Conservation (phyloP, 352 stramenopile species). For the Paralagenidium karlingii region DNA sequence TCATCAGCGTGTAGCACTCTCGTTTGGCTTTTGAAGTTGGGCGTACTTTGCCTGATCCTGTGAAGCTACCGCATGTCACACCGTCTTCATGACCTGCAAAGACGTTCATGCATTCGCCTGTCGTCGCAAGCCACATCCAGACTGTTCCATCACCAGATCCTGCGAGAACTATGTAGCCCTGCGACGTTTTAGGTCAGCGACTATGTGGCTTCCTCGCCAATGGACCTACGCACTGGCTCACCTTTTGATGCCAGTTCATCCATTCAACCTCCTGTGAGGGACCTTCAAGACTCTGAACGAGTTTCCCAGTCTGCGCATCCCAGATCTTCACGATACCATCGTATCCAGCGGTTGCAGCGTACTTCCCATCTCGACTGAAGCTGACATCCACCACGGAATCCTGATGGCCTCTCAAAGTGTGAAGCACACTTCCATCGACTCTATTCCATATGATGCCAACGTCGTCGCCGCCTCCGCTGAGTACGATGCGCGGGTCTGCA, state of each 20-base stretch:
- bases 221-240: not conserved
- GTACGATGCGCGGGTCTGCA: slow-evolving; percentile 60
- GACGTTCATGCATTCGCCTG: slow-evolving; percentile 95
- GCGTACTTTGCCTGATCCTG: slow-evolving; percentile 86
- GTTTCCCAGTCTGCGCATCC: slow-evolving; percentile 66
- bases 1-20: not conserved
- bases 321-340: slow-evolving; percentile 84
- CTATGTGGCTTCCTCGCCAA: not conserved
- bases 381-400: slow-evolving; percentile 76
- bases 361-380: slow-evolving; percentile 83
- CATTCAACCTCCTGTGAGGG: slow-evolving; percentile 86
- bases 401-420: slow-evolving; percentile 63
- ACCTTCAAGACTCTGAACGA: slow-evolving; percentile 76
- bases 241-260: slow-evolving; percentile 86
- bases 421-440: slow-evolving; percentile 61
- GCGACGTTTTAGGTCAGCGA: not conserved
- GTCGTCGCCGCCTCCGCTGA: slow-evolving; percentile 77
- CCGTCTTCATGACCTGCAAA: slow-evolving; percentile 95
- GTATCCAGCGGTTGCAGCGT: slow-evolving; percentile 75
- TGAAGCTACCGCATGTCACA: slow-evolving; percentile 92
- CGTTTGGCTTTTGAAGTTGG: not conserved
- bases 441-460: slow-evolving; percentile 79
- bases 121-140: slow-evolving; percentile 91
- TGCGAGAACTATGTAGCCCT: slow-evolving; percentile 80
- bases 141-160: slow-evolving; percentile 80